Evolutionary conservation across 2,329 filamentous ascomycete species (phyloP).

Genomic region (Parastagonospora avenae): DNA sequence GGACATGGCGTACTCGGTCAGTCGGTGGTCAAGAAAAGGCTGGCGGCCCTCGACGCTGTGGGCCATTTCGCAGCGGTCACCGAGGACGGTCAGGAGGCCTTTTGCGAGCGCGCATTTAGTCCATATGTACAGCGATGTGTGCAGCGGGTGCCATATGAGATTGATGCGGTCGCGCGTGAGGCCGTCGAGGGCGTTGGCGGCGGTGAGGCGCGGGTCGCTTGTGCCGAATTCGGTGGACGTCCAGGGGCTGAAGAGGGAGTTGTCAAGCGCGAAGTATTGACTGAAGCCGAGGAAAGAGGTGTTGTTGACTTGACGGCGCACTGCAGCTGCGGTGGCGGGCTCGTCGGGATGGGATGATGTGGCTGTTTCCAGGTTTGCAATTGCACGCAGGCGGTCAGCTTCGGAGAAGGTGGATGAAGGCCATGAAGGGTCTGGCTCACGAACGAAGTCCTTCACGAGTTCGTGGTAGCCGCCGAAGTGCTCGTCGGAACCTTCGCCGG

Average conservation of each 20-base stretch:
- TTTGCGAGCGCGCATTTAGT: constrained; percentile 26
- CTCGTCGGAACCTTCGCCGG: constrained; percentile 60
- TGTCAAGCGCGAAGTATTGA: constrained; percentile 10
- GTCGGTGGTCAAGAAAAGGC: constrained; percentile 49
- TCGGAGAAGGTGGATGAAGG: constrained; percentile 13
- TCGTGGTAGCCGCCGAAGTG: constrained; percentile 59
- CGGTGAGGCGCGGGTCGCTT: constrained; percentile 15
- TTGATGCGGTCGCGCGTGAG: constrained; percentile 27
- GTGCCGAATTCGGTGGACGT: constrained; percentile 13
- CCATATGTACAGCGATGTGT: constrained; percentile 33
- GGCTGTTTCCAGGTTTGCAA: constrained; percentile 13
- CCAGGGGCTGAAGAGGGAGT: constrained; percentile 16
- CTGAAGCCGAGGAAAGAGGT: constrained; percentile 20
- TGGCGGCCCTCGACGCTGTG: constrained; percentile 49
- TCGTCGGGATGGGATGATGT: constrained; percentile 16
- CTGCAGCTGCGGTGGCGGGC: constrained; percentile 13
- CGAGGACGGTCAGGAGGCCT: constrained; percentile 50
- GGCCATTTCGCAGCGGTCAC: constrained; percentile 54
- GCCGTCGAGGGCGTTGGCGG: constrained; percentile 29
- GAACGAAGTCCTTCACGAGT: constrained; percentile 55
- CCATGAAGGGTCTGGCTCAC: constrained; percentile 51
- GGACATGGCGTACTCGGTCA: constrained; percentile 48
- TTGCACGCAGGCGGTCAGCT: constrained; percentile 10
- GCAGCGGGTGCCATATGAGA: constrained; percentile 30
- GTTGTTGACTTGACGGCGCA: constrained; percentile 20